phyloP scores from a whole-genome alignment of 169 alveolate species.

The Cryptosporidium xiaoi region DNA sequence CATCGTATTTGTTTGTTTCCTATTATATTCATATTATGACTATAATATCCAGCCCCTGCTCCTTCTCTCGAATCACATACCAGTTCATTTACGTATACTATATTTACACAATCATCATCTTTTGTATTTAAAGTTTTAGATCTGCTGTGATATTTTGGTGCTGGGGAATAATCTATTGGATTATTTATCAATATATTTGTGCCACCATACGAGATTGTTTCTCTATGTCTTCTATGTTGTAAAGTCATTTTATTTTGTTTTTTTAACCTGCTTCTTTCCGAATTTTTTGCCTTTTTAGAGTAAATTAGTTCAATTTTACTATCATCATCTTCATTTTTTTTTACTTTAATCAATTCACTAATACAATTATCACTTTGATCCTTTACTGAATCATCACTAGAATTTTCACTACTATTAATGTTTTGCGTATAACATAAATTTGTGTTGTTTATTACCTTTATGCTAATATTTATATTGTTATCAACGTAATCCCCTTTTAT shows the following conservation, averaged over 20 bases:
- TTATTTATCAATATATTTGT: neutral
- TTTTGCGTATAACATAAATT: neutral
- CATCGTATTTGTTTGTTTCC: no score
- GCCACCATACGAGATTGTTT: constrained; percentile 13
- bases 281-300: neutral
- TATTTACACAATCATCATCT: neutral
- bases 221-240: constrained; percentile 36
- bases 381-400: neutral
- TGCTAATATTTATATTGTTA: neutral
- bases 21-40: no score
- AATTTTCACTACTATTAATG: neutral
- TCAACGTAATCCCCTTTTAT: neutral
- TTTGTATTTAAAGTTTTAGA: constrained; percentile 25
- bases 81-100: neutral
- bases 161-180: constrained; percentile 52
- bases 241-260: neutral
- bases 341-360: neutral
- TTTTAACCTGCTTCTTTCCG: neutral
- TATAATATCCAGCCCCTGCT: no score
- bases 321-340: neutral
- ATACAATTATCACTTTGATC: neutral
- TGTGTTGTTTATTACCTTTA: neutral
- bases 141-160: constrained; percentile 64
- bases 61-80: no score
- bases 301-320: neutral